A percentile compares a stretch with the other conserved stretches of the same genome.
These are phyloP conservation scores for Phytomonas sp. DNA, from an alignment of 208 protist species.

Conservation along the genomic window DNA sequence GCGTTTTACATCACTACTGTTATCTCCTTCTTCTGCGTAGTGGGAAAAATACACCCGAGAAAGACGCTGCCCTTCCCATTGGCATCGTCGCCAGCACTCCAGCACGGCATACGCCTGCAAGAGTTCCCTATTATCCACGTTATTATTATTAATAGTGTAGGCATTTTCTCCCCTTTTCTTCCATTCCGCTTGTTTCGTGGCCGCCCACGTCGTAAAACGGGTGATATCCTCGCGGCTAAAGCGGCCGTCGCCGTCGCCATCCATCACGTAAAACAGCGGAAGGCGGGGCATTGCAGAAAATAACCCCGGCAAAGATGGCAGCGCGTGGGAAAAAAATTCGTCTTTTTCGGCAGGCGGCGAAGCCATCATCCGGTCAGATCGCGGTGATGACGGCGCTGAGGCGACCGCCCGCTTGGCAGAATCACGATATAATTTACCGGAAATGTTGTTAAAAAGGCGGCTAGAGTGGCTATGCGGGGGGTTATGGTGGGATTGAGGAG, in stretches of 20 bases:
- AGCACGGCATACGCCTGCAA: constrained; percentile 42
- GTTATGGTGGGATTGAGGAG: no score
- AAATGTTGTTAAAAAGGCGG: no score
- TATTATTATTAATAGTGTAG: constrained; percentile 22
- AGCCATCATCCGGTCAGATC: no score
- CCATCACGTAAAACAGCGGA: constrained; percentile 51
- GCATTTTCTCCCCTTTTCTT: constrained; percentile 12
- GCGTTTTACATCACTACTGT: not conserved
- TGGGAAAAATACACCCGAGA: no score
- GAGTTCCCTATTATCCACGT: constrained; percentile 35
- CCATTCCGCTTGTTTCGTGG: no score
- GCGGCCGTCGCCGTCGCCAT: constrained; percentile 53
- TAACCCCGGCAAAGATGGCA: constrained; percentile 40
- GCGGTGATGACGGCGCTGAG: constrained; percentile 20
- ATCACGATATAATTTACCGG: no score
- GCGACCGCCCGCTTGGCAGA: no score
- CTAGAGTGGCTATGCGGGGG: no score
- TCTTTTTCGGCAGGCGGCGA: no score
- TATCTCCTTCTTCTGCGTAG: no score
- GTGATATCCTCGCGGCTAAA: constrained; percentile 38
- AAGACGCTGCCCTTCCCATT: constrained; percentile 18
- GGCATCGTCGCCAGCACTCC: constrained; percentile 46
- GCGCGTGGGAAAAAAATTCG: constrained; percentile 2
- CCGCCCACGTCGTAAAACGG: constrained; percentile 43
- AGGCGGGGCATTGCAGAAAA: constrained; percentile 38